These are phyloP conservation scores for Vanrija pseudolonga DNA, from an alignment of 1,284 basidiomycete species.

Conservation along the genomic window DNA sequence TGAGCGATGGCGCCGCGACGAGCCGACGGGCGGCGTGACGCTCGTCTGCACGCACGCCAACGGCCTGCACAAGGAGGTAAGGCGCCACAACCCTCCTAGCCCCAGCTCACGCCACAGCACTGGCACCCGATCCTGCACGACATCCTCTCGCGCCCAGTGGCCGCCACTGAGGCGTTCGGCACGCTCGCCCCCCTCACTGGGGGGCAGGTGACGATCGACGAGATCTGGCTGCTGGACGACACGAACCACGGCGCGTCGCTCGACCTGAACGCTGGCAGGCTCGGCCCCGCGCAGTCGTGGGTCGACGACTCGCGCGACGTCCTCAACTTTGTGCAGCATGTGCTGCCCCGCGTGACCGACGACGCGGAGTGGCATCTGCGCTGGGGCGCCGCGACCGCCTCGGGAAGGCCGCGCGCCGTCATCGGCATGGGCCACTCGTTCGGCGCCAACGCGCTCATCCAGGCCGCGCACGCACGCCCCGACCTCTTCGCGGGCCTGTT, in stretches of 20 bases:
- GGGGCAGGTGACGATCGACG: constrained; percentile 54
- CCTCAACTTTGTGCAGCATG: constrained; percentile 48
- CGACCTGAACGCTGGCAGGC: constrained; percentile 58
- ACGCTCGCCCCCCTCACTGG: background rate
- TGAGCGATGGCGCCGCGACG: constrained; percentile 17
- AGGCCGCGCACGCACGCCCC: constrained; percentile 64
- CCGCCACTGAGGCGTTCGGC: constrained; percentile 3
- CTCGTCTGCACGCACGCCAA: constrained; percentile 73
- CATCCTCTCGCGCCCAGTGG: constrained; percentile 39
- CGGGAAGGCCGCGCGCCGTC: constrained; percentile 3
- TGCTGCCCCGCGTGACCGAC: constrained; percentile 40
- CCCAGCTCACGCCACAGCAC: constrained; percentile 1
- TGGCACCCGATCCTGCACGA: constrained; percentile 63
- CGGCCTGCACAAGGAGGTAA: constrained; percentile 75
- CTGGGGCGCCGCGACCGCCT: constrained; percentile 1
- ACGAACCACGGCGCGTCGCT: constrained; percentile 72
- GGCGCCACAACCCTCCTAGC: constrained; percentile 17
- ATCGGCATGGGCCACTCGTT: constrained; percentile 75
- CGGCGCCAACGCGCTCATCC: constrained; percentile 63
- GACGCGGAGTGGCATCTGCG: constrained; percentile 7
- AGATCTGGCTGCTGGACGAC: constrained; percentile 75
- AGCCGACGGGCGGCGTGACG: constrained; percentile 53
- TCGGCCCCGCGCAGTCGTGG: constrained; percentile 48
- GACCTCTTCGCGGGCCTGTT: constrained; percentile 68
- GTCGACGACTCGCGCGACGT: constrained; percentile 47